These are phyloP conservation scores for Suhomyces xylopsoci DNA, from an alignment of 805 yeast genomes.

Conservation along the genomic window DNA sequence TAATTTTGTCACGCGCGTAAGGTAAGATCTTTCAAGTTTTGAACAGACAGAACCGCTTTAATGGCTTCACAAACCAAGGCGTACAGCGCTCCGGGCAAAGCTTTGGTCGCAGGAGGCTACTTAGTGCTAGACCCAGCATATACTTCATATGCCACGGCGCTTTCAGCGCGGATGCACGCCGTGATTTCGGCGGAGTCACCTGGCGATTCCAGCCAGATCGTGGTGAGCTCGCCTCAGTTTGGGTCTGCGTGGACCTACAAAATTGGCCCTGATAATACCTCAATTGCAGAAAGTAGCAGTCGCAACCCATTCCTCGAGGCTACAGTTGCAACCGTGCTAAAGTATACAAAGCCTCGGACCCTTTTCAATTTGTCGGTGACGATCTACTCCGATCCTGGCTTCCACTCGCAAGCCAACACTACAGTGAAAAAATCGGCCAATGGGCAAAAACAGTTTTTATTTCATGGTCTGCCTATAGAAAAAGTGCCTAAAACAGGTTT, in stretches of 20 bases:
- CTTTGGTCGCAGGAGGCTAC: conserved; percentile 91
- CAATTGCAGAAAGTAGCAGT: neutral
- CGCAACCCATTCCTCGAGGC: conserved; percentile 75
- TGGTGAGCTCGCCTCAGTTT: conserved; percentile 76
- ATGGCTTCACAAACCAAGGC: conserved; percentile 29
- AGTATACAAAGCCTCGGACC: conserved; percentile 43
- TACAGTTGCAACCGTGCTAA: conserved; percentile 52
- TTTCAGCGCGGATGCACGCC: conserved; percentile 88
- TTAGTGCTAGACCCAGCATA: conserved; percentile 78
- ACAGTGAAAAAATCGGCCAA: conserved; percentile 29
- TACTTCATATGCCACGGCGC: conserved; percentile 77
- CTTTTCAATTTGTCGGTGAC: conserved; percentile 45
- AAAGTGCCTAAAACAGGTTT: conserved; percentile 90
- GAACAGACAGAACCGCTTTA: too few relatives aligned
- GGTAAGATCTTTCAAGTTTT: neutral
- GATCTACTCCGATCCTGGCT: conserved; percentile 82
- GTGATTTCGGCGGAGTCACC: conserved; percentile 31
- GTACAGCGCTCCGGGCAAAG: conserved; percentile 95
- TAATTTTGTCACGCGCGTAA: neutral
- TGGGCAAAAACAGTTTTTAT: conserved; percentile 47
- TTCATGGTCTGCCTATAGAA: conserved; percentile 57
- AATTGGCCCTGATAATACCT: conserved; percentile 25
- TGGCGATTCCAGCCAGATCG: conserved; percentile 22
- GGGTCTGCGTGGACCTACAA: conserved; percentile 57
- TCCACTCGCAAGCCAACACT: conserved; percentile 71